Evolutionary conservation across 331 rosid species (phyloP).

Genomic region (Malus hybrid): DNA sequence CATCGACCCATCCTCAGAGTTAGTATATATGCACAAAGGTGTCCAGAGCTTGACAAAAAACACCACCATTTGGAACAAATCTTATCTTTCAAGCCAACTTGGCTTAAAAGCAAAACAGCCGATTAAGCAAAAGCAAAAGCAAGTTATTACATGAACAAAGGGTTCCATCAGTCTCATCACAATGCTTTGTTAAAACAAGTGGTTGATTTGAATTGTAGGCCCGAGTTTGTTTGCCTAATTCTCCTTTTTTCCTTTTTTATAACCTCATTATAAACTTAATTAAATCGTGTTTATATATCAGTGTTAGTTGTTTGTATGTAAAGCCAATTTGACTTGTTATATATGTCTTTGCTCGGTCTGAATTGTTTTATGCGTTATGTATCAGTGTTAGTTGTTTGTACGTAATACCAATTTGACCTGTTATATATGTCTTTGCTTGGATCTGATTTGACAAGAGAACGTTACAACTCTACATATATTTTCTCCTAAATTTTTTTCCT

Average conservation of each 20-base stretch:
- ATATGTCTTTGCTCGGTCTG: too few relatives aligned
- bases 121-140: conserved; percentile 18
- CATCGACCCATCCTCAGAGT: not conserved
- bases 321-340: too few relatives aligned
- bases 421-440: too few relatives aligned
- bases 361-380: too few relatives aligned
- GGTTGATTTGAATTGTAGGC: not conserved
- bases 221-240: conserved; percentile 6
- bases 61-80: not conserved
- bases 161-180: not conserved
- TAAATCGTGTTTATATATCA: not conserved
- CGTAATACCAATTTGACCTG: too few relatives aligned
- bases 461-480: not conserved
- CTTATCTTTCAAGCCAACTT: conserved; percentile 19
- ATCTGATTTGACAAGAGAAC: not conserved
- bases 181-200: not conserved
- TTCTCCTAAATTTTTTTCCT: not conserved
- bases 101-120: conserved; percentile 20
- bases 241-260: not conserved
- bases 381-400: too few relatives aligned
- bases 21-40: not conserved
- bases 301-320: too few relatives aligned
- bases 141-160: not conserved
- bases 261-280: not conserved
- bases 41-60: not conserved